Evolutionary conservation across 163 green algal species (phyloP).

Genomic region (Volvox carteri): DNA sequence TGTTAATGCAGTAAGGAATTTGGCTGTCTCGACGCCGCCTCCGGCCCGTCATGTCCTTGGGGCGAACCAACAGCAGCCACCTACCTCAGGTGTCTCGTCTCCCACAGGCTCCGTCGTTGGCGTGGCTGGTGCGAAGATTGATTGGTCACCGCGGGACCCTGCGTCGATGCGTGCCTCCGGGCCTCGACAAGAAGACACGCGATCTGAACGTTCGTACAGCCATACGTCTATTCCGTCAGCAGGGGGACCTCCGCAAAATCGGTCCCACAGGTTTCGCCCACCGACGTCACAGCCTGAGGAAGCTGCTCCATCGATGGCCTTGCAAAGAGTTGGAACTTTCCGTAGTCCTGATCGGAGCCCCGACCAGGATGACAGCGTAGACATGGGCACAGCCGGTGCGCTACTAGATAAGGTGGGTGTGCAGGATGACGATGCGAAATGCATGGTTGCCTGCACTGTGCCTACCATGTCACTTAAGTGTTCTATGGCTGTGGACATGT

Average conservation of each 20-base stretch:
- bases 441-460: too few relatives aligned
- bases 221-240: background rate
- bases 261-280: background rate
- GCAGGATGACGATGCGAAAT: too few relatives aligned
- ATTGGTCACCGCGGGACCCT: background rate
- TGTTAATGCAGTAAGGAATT: background rate
- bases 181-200: background rate
- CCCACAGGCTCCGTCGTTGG: background rate
- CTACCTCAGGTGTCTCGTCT: constrained; percentile 1
- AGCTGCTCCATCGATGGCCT: background rate
- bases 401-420: constrained; percentile 28
- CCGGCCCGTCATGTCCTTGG: background rate
- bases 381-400: background rate
- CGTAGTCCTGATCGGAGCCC: background rate
- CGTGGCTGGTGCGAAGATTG: background rate
- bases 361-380: background rate
- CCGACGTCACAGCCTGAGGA: background rate
- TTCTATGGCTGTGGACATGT: too few relatives aligned
- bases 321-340: background rate
- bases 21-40: background rate
- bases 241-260: background rate
- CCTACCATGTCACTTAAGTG: too few relatives aligned
- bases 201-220: background rate
- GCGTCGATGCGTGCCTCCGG: background rate
- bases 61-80: background rate